Conservation (phyloP, 176 grass and related monocot species). For the Juncus effusus region DNA sequence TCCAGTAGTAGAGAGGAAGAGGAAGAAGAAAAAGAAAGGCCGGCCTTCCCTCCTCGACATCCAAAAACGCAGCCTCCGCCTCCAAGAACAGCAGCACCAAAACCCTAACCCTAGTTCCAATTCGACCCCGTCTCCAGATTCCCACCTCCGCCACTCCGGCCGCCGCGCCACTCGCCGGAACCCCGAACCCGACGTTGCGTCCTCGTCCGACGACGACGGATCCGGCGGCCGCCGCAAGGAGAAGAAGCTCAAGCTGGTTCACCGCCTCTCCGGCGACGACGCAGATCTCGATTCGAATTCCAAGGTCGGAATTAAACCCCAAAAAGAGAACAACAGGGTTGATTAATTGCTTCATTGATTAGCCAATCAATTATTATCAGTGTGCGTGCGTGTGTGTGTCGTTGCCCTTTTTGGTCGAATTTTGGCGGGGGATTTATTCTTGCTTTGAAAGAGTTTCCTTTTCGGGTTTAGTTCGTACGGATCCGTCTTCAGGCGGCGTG, state of each 20-base stretch:
- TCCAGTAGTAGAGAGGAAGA: constrained; percentile 13
- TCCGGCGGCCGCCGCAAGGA: constrained; percentile 22
- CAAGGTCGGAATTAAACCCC: background rate
- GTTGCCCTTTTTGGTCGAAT: background rate
- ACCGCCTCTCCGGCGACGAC: constrained; percentile 18
- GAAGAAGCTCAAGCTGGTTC: constrained; percentile 42
- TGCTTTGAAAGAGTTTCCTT: background rate
- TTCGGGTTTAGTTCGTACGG: constrained; percentile 17
- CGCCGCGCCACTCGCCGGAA: constrained; percentile 12
- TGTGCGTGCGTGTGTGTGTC: background rate
- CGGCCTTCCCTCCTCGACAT: constrained; percentile 44
- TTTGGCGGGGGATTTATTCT: constrained; percentile 17
- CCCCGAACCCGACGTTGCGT: constrained; percentile 5
- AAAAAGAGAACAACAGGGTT: background rate
- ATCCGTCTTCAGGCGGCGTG: constrained; percentile 14
- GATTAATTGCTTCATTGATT: constrained; percentile 24
- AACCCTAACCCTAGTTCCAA: constrained; percentile 22
- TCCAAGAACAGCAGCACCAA: constrained; percentile 24
- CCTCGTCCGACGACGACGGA: constrained; percentile 15
- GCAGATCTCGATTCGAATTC: background rate
- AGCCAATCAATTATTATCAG: background rate
- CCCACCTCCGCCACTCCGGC: background rate
- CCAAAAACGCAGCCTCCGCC: constrained; percentile 40
- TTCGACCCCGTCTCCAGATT: constrained; percentile 16
- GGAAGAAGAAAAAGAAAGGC: constrained; percentile 46